phyloP scores from a whole-genome alignment of 2,329 filamentous ascomycete genomes.

The Coleophoma cylindrospora region DNA sequence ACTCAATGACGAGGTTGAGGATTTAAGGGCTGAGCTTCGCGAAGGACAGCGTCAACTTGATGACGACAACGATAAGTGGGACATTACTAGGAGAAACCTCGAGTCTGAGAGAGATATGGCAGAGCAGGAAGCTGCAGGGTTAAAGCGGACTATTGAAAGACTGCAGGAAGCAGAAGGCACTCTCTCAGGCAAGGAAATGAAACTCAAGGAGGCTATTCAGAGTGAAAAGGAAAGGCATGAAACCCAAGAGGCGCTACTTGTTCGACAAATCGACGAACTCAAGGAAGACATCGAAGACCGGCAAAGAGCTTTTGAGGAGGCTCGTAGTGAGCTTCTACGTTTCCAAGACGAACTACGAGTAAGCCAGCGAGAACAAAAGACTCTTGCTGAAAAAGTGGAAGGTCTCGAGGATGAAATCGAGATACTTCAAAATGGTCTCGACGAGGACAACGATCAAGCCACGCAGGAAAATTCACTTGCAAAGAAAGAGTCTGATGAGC shows the following conservation, averaged over 20 bases:
- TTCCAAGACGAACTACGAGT: constrained; percentile 68
- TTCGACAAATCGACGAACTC: constrained; percentile 69
- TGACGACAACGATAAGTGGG: constrained; percentile 69
- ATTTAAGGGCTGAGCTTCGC: constrained; percentile 53
- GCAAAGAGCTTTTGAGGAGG: constrained; percentile 58
- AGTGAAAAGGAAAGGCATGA: constrained; percentile 68
- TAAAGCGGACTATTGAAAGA: constrained; percentile 67
- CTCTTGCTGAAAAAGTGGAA: constrained; percentile 60
- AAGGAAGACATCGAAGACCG: constrained; percentile 66
- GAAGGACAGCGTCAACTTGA: constrained; percentile 68
- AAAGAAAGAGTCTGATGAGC: constrained; percentile 33
- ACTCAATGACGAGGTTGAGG: constrained; percentile 44
- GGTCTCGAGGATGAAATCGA: constrained; percentile 73
- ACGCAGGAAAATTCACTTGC: constrained; percentile 40
- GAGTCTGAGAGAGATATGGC: constrained; percentile 61
- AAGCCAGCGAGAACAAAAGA: constrained; percentile 56
- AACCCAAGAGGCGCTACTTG: constrained; percentile 65
- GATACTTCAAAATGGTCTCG: constrained; percentile 52
- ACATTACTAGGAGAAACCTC: constrained; percentile 58
- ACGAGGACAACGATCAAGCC: constrained; percentile 58
- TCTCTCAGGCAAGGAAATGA: constrained; percentile 62
- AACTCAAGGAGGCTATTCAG: constrained; percentile 62
- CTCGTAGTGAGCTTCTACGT: constrained; percentile 60
- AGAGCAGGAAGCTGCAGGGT: constrained; percentile 60
- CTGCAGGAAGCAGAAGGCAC: constrained; percentile 64